Percentiles rank a stretch among this genome's conserved stretches.
Conservation (phyloP, 352 stramenopile genomes). For the Globisporangium echinulatum region DNA sequence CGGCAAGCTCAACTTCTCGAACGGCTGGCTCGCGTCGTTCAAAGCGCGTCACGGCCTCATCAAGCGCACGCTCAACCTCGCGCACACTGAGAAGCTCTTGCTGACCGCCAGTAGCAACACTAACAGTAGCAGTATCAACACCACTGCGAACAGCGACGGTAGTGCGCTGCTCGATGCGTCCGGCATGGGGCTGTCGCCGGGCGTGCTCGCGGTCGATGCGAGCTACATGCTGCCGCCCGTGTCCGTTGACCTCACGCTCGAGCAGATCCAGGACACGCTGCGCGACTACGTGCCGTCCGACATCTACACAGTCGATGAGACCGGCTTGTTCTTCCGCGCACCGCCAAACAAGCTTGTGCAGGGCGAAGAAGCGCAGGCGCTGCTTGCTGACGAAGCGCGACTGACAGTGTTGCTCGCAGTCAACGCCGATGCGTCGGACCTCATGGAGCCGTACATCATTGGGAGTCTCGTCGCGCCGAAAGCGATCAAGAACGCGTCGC, state of each 20-base stretch:
- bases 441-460: conserved; percentile 86
- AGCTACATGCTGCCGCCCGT: conserved; percentile 77
- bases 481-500: conserved; percentile 75
- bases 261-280: conserved; percentile 83
- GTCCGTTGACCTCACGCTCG: conserved; percentile 73
- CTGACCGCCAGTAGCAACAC: background rate
- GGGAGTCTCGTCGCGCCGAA: conserved; percentile 65
- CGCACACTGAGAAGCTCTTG: conserved; percentile 27
- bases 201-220: conserved; percentile 32
- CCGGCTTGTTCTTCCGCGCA: conserved; percentile 78
- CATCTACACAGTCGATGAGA: conserved; percentile 85
- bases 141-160: background rate
- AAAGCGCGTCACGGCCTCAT: conserved; percentile 80
- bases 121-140: conserved; percentile 3
- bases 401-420: conserved; percentile 67
- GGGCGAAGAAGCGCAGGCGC: conserved; percentile 67
- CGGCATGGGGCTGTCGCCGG: conserved; percentile 23
- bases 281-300: conserved; percentile 78
- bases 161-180: conserved; percentile 37
- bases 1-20: conserved; percentile 80
- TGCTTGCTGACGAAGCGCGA: conserved; percentile 65
- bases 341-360: conserved; percentile 82
- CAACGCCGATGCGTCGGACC: conserved; percentile 72
- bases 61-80: conserved; percentile 42
- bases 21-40: conserved; percentile 82